Base-by-base conservation (phyloP, 2,329 filamentous ascomycete genomes). In the Fusarium nelsonii region DNA sequence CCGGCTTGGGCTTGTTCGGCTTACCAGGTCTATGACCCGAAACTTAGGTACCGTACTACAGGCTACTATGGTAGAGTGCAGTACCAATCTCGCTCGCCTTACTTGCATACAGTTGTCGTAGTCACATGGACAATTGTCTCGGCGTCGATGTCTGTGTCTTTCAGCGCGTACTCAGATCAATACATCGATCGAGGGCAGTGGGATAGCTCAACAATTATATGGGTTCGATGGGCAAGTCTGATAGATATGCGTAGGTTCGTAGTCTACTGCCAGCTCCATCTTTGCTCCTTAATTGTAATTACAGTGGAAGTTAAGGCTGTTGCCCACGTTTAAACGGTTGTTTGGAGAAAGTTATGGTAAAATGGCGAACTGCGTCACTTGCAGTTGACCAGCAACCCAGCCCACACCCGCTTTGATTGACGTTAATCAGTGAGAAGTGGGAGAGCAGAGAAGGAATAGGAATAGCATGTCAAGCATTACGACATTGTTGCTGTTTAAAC, bases 31-130 rank as follows among this genome's bases (percentile, higher is more conserved):
- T 44, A 34, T 39, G 26, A 41, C 26, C 62, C 45, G 20, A 60
- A 45, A 68, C 53, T 55, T 26, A n/a, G 36, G 34, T 15, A 18
- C 18, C 23, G 23, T 23, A 23, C 23, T 23, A 23, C 23, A 23
- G 23, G 23, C 23, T 23, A 6, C 23, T 23, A 23, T 23, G 23
- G 23, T 23, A 23, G 23, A 18, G 28, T 48, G 26, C 34, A 11
- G 48, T 51, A 39, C 34, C 44, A 64, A 60, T 60, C 39, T 69
- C 68, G 53, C 55, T 58, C 68, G 60, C 64, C 68, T 66, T 49
- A 36, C 33, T 39, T 51, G 34, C 34, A 51, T 51, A 40, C 34
- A 51, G 23, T 40, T 18, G 9, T 40, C 30, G 41, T 39, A 30
- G 60, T 49, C 49, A 48, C 53, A 53, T 45, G 48, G 37, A 14